Conservation (phyloP, 495 filamentous ascomycete species). For the Aspergillus avenaceus region DNA sequence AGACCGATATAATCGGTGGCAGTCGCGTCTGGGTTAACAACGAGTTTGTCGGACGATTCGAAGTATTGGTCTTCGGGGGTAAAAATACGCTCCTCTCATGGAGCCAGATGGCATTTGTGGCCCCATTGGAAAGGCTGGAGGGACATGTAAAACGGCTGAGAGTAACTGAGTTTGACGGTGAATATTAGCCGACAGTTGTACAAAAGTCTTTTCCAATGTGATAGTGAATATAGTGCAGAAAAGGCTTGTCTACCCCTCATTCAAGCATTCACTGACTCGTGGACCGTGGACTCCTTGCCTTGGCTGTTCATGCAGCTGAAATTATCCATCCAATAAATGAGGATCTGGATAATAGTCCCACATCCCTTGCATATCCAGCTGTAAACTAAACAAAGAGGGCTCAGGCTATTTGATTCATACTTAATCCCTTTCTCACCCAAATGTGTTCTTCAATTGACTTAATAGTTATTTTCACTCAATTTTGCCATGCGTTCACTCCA, state of each 20-base stretch:
- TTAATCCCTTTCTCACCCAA: no score
- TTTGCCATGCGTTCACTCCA: not conserved
- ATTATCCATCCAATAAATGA: not conserved
- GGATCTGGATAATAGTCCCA: not conserved
- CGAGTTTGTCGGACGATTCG: conserved; percentile 44
- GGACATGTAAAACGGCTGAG: not conserved
- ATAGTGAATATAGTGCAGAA: not conserved
- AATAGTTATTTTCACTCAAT: not conserved
- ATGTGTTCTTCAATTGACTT: not conserved
- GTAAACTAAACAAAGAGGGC: not conserved
- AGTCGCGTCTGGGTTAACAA: conserved; percentile 46
- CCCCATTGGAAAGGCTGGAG: conserved; percentile 34
- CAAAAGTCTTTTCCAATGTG: no score
- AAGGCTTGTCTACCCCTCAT: not conserved
- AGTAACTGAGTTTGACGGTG: not conserved
- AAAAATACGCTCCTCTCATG: conserved; percentile 46
- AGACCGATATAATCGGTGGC: conserved; percentile 34
- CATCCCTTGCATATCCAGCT: not conserved
- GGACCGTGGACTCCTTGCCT: not conserved
- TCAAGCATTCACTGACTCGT: not conserved
- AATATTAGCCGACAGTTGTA: not conserved
- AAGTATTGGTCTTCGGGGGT: conserved; percentile 52
- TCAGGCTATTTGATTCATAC: no score
- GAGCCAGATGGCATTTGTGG: conserved; percentile 57
- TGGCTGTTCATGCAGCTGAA: not conserved